These are phyloP conservation scores for Sugiyamaella smithiae DNA, from an alignment of 805 yeast genomes.

Conservation along the genomic window DNA sequence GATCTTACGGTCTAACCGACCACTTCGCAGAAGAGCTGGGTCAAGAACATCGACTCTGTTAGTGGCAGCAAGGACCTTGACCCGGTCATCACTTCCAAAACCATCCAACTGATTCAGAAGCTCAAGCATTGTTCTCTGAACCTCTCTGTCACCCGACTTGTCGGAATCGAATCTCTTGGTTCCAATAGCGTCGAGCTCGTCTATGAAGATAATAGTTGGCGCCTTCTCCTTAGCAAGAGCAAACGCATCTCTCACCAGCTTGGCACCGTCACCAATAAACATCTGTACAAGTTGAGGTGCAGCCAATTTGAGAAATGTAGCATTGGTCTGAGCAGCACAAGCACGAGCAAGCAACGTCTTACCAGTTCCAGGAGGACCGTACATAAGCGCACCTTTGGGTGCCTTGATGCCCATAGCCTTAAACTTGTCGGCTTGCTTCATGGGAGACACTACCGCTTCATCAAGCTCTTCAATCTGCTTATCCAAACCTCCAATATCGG, in stretches of 20 bases:
- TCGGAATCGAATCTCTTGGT: constrained; percentile 97
- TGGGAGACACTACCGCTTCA: constrained; percentile 97
- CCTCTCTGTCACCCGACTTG: constrained; percentile 97
- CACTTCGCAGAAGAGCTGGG: constrained; percentile 97
- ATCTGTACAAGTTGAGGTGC: constrained; percentile 98
- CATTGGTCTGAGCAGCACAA: constrained; percentile 98
- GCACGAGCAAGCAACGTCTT: constrained; percentile 96
- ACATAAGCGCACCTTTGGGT: constrained; percentile 97
- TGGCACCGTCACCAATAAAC: constrained; percentile 99
- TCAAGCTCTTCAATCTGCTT: constrained; percentile 97
- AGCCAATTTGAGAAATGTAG: constrained; percentile 92
- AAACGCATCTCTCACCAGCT: constrained; percentile 95
- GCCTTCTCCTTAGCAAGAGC: constrained; percentile 97
- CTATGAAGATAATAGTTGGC: constrained; percentile 96
- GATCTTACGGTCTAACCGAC: constrained; percentile 95
- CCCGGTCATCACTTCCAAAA: constrained; percentile 94
- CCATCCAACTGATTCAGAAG: constrained; percentile 96
- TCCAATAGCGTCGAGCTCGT: constrained; percentile 98
- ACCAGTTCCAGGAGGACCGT: constrained; percentile 99
- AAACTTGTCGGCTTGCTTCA: constrained; percentile 97
- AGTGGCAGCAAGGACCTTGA: constrained; percentile 96
- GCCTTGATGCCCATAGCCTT: constrained; percentile 92
- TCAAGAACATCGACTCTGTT: constrained; percentile 97
- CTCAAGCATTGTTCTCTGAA: constrained; percentile 99
- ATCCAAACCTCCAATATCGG: constrained; percentile 97